Conservation (phyloP, 176 grass and related monocot species). For the Melocanna baccifera region DNA sequence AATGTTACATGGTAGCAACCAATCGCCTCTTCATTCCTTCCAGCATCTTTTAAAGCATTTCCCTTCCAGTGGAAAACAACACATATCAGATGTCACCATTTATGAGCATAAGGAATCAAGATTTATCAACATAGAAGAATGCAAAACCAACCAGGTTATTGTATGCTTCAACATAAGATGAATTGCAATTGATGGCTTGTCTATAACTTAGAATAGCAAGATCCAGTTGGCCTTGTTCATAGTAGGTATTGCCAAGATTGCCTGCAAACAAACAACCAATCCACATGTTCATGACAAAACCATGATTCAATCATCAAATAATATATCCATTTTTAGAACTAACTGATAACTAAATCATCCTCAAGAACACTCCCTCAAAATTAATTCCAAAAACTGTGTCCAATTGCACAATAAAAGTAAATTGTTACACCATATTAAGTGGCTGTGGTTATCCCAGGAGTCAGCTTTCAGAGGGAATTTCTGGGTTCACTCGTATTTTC, state of each 20-base stretch:
- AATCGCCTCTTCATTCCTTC: conserved; percentile 55
- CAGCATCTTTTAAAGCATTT: conserved; percentile 75
- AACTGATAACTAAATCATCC: not conserved
- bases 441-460: not conserved
- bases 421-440: not conserved
- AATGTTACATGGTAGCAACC: conserved; percentile 43
- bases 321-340: not conserved
- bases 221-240: conserved; percentile 67
- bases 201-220: conserved; percentile 60
- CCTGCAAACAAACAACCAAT: conserved; percentile 33
- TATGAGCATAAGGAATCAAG: not conserved
- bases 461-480: not conserved
- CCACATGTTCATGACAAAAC: not conserved
- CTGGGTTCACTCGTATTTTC: not conserved
- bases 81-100: not conserved
- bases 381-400: not conserved
- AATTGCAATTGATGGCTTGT: conserved; percentile 50
- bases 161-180: conserved; percentile 55
- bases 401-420: not conserved
- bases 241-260: conserved; percentile 53
- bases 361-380: conserved; percentile 21
- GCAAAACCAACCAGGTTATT: conserved; percentile 54
- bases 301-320: not conserved
- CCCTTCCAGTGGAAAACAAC: conserved; percentile 31
- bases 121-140: not conserved